phyloP scores from a whole-genome alignment of 495 filamentous ascomycete species.

The Chlorociboria aeruginascens region DNA sequence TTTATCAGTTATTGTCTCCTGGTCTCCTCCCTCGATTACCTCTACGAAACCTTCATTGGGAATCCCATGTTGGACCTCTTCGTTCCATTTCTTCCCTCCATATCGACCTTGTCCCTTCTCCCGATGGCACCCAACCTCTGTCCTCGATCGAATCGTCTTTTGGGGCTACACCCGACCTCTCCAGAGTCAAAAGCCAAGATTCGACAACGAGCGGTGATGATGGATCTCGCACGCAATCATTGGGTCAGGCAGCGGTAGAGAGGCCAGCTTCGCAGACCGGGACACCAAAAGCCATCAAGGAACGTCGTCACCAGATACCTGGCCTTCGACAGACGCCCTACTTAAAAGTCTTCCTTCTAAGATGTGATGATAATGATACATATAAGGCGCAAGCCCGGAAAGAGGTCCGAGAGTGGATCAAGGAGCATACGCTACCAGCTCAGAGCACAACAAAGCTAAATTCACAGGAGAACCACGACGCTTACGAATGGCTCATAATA shows the following conservation, averaged over 20 bases:
- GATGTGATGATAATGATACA: slow-evolving; percentile 88
- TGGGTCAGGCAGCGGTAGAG: slow-evolving; percentile 12
- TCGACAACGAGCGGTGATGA: slow-evolving; percentile 32
- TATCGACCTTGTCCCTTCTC: slow-evolving; percentile 63
- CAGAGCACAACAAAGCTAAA: slow-evolving; percentile 35
- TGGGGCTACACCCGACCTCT: slow-evolving; percentile 23
- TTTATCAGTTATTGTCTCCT: slow-evolving; percentile 70
- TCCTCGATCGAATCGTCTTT: slow-evolving; percentile 22
- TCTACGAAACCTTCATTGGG: slow-evolving; percentile 92
- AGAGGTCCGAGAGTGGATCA: slow-evolving; percentile 82
- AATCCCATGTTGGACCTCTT: slow-evolving; percentile 78
- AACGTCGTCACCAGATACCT: slow-evolving; percentile 88
- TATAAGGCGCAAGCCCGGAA: slow-evolving; percentile 74
- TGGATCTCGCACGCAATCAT: slow-evolving; percentile 36
- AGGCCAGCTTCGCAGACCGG: slow-evolving; percentile 11
- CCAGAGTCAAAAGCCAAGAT: slow-evolving; percentile 30
- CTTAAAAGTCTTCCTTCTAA: slow-evolving; percentile 75
- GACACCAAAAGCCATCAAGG: slow-evolving; percentile 27
- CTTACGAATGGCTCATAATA: slow-evolving; percentile 91
- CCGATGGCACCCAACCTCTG: slow-evolving; percentile 13
- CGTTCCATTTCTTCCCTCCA: slow-evolving; percentile 88
- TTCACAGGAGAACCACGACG: slow-evolving; percentile 71
- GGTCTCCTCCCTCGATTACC: slow-evolving; percentile 70
- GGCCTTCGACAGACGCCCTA: slow-evolving; percentile 90
- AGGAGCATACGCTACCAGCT: slow-evolving; percentile 48